Percentiles rank a stretch among this genome's conserved stretches.
Conservation (phyloP, 148 eudicot genomes). For the Rhododendron griersonianum region DNA sequence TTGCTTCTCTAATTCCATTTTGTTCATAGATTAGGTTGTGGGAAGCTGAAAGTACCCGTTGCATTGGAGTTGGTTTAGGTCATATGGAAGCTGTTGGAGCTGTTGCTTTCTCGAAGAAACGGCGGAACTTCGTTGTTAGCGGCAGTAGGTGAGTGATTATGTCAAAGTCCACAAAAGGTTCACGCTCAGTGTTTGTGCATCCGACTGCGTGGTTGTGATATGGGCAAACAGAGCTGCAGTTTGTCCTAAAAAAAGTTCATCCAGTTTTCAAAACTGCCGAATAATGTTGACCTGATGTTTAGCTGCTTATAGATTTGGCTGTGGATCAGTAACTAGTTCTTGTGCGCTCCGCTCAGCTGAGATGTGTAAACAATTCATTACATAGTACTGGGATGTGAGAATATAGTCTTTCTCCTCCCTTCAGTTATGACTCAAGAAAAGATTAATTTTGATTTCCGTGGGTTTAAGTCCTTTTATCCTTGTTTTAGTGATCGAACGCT, state of each 20-base stretch:
- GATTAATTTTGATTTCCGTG: neutral
- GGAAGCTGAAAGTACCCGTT: constrained; percentile 56
- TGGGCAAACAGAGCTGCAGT: neutral
- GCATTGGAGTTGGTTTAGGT: constrained; percentile 78
- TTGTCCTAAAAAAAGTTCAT: neutral
- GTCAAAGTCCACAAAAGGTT: neutral
- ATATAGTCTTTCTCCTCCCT: neutral
- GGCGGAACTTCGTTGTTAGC: constrained; percentile 71
- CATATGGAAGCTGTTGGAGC: constrained; percentile 95
- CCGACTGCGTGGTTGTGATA: neutral
- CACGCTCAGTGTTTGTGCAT: neutral
- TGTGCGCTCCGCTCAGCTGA: neutral
- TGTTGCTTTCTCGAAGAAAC: constrained; percentile 82
- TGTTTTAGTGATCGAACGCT: constrained; percentile 69
- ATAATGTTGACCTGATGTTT: neutral
- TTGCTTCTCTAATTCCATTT: constrained; percentile 6
- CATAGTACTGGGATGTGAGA: neutral
- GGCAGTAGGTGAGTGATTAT: constrained; percentile 68
- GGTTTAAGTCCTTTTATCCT: constrained; percentile 5
- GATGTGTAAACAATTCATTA: neutral
- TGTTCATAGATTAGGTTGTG: constrained; percentile 78
- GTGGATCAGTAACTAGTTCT: neutral
- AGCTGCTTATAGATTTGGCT: neutral
- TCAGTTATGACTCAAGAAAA: neutral
- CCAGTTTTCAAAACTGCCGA: neutral